Evolutionary conservation across 805 yeast species (phyloP).

Genomic region (Candida coquimbonensis): DNA sequence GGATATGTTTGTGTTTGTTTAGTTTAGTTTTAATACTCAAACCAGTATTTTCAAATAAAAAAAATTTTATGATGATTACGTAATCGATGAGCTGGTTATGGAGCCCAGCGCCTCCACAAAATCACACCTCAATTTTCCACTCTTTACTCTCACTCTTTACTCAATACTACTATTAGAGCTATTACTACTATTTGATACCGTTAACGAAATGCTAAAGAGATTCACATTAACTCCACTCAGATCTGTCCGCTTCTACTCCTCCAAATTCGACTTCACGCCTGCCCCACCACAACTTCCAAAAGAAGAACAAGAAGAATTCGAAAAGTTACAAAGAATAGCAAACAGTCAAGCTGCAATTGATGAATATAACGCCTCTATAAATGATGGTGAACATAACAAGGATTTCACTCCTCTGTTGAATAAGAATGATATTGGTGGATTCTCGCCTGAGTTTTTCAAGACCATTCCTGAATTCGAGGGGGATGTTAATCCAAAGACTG

Average conservation of each 20-base stretch:
- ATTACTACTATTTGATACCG: too few relatives aligned
- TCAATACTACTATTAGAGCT: too few relatives aligned
- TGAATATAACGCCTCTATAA: slow-evolving; percentile 46
- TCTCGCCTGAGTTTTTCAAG: slow-evolving; percentile 63
- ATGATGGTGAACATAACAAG: slow-evolving; percentile 28
- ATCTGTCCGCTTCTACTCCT: slow-evolving; percentile 14
- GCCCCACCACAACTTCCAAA: slow-evolving; percentile 70
- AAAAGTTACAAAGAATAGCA: slow-evolving; percentile 74
- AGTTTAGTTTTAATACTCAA: neutral
- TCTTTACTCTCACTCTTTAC: too few relatives aligned
- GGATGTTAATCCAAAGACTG: slow-evolving; percentile 85
- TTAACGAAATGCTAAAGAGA: slow-evolving; percentile 7
- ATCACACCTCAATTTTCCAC: too few relatives aligned
- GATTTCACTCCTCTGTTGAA: slow-evolving; percentile 28
- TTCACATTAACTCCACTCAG: neutral
- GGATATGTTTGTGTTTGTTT: too few relatives aligned
- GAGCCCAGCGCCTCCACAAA: too few relatives aligned
- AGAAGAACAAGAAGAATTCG: slow-evolving; percentile 88
- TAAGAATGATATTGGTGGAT: slow-evolving; percentile 51
- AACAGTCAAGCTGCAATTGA: slow-evolving; percentile 72
- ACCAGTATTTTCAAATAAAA: too few relatives aligned
- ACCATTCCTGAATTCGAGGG: slow-evolving; percentile 95
- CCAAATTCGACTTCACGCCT: slow-evolving; percentile 20
- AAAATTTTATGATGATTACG: too few relatives aligned
- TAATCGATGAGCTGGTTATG: too few relatives aligned